Conservation (phyloP, 768 basidiomycete species). For the Gloeostereum incarnatum region DNA sequence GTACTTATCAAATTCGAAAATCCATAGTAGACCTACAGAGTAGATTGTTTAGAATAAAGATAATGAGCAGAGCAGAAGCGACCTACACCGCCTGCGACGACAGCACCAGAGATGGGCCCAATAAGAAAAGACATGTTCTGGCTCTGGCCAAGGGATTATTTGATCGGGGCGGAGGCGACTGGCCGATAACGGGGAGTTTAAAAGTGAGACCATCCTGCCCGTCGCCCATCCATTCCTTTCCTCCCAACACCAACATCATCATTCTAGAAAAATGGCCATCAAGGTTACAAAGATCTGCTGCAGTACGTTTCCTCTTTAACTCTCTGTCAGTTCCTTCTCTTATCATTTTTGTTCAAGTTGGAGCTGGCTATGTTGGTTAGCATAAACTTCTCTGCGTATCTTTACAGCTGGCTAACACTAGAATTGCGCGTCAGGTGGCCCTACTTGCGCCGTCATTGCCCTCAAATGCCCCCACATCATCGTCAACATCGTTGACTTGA, state of each 20-base stretch:
- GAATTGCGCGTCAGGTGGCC: conserved; percentile 55
- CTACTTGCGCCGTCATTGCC: conserved; percentile 92
- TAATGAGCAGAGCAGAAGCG: background rate
- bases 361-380: conserved; percentile 91
- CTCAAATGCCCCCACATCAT: conserved; percentile 86
- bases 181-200: no score
- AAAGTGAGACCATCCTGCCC: no score
- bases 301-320: conserved; percentile 35
- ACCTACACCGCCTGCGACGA: conserved; percentile 58
- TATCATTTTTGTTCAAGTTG: conserved; percentile 37
- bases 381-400: conserved; percentile 4
- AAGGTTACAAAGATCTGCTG: conserved; percentile 65
- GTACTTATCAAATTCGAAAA: conserved; percentile 58
- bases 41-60: background rate
- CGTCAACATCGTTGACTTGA: conserved; percentile 98
- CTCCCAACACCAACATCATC: no score
- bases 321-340: background rate
- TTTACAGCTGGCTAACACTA: conserved; percentile 1
- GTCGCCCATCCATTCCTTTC: no score
- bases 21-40: conserved; percentile 54
- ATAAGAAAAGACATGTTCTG: no score
- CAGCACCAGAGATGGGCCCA: conserved; percentile 62
- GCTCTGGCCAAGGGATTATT: no score
- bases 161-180: no score
- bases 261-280: no score